A percentile compares a stretch with the other conserved stretches of the same genome.
Evolutionary conservation across 2,329 filamentous ascomycete species (phyloP).

Genomic region (Nemania serpens): DNA sequence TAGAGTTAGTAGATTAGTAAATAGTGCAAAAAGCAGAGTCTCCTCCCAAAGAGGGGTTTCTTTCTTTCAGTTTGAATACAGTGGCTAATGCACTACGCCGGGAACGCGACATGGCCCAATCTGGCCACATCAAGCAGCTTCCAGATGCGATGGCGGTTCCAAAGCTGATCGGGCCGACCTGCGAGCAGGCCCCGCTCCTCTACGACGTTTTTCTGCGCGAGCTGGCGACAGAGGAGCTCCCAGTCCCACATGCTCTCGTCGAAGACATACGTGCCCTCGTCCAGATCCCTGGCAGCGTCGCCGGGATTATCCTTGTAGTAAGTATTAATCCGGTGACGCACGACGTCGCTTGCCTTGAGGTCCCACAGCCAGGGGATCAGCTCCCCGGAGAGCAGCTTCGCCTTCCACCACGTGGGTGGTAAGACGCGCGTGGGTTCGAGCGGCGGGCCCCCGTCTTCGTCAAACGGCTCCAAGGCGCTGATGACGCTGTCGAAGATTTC

Average conservation of each 20-base stretch:
- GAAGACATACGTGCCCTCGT: neutral
- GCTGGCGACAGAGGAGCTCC: conserved; percentile 33
- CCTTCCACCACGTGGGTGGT: conserved; percentile 27
- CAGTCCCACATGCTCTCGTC: conserved; percentile 31
- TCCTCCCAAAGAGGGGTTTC: too few relatives aligned
- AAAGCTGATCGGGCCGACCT: neutral
- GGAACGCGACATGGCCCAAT: conserved; percentile 20
- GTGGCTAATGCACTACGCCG: too few relatives aligned
- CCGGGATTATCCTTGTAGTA: neutral
- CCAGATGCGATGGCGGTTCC: conserved; percentile 37
- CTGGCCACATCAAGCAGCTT: conserved; percentile 25
- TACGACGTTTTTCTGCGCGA: conserved; percentile 26
- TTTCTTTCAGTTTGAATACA: too few relatives aligned
- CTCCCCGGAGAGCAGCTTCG: conserved; percentile 20
- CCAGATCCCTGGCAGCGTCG: neutral
- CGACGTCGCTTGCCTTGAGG: conserved; percentile 1
- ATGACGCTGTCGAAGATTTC: conserved; percentile 24
- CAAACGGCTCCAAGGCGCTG: conserved; percentile 25
- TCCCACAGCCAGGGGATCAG: conserved; percentile 36
- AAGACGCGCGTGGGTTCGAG: conserved; percentile 27
- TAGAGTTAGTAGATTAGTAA: too few relatives aligned
- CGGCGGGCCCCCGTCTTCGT: neutral
- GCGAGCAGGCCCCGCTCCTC: conserved; percentile 10
- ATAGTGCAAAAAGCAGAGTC: too few relatives aligned
- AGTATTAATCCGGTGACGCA: neutral